Base-by-base conservation (phyloP, 352 stramenopile genomes). In the Phytophthora constricta region DNA sequence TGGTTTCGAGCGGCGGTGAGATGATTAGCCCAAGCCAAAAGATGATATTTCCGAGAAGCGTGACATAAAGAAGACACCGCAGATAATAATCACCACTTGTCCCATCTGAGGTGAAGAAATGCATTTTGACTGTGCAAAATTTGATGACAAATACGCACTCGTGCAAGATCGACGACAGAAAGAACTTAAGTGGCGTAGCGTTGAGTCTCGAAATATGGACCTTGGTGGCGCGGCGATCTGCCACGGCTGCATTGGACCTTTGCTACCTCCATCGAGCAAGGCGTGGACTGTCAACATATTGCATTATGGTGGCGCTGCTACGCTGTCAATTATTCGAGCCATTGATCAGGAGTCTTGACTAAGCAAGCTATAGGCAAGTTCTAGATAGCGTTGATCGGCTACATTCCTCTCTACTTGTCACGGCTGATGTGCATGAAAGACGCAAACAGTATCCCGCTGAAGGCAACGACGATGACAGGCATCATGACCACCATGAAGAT, bases 401-500 rank as follows among this genome's bases (percentile, higher is more conserved):
- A 7, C 13, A 23, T 7, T 47, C n/a, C 41, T 0, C 2, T 47
- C n/a, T 47, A 23, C 41, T 47, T 47, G n/a, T n/a, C n/a, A 11
- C 14, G 14, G 4, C 22, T 47, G 41, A 84, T 77, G 45, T 67
- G 77, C 46, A 82, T 45, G 14, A 86, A 25, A 5, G 76, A 88
- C 3, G 65, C 65, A 7, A 72, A 27, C 3, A 82, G 62, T 17
- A 70, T 70, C 17, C 59, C 57, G 5, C 79, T 49, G 56, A 89
- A 78, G 16, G 76, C 79, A 10, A 70, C 56, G 60, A 78, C 58
- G 76, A 86, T 84, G n/a, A 81, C 74, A 4, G 81, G 78, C 42
- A 90, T 70, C 81, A 90, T 84, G n/a, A 90, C 23, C 48, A 84
- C 72, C 61, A 86, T 76, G 65, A 90, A 90, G 46, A 90, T 87